phyloP scores from a whole-genome alignment of 2,329 filamentous ascomycete species.

The Phialophora macrospora region DNA sequence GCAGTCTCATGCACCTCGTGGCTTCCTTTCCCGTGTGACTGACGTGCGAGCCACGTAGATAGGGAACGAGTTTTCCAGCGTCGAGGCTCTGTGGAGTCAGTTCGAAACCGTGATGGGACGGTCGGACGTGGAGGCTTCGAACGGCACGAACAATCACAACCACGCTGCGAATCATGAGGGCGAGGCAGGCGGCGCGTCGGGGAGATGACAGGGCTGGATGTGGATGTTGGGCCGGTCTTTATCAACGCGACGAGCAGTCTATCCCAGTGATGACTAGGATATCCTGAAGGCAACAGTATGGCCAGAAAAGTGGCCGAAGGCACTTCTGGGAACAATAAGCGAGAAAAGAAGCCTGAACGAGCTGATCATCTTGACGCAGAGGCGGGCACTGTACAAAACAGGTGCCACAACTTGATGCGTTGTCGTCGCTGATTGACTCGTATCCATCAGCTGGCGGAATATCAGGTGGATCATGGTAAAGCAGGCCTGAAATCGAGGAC shows the following conservation, averaged over 20 bases:
- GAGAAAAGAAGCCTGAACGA: too few relatives aligned
- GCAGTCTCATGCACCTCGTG: neutral
- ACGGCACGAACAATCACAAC: constrained; percentile 8
- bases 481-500: neutral
- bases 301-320: too few relatives aligned
- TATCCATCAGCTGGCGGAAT: too few relatives aligned
- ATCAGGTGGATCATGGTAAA: too few relatives aligned
- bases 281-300: too few relatives aligned
- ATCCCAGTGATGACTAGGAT: neutral
- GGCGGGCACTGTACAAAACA: too few relatives aligned
- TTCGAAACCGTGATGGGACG: constrained; percentile 96
- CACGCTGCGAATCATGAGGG: neutral
- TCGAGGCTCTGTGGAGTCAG: constrained; percentile 95
- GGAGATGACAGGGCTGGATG: constrained; percentile 2
- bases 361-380: too few relatives aligned
- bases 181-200: neutral
- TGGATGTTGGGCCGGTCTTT: neutral
- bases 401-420: too few relatives aligned
- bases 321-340: too few relatives aligned
- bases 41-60: constrained; percentile 58
- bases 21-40: neutral
- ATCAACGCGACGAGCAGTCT: neutral
- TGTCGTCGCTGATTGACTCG: too few relatives aligned
- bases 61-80: constrained; percentile 95
- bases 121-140: constrained; percentile 49